These are phyloP conservation scores for Zygoascus biomembranicola DNA, from an alignment of 805 yeast genomes.

Conservation along the genomic window DNA sequence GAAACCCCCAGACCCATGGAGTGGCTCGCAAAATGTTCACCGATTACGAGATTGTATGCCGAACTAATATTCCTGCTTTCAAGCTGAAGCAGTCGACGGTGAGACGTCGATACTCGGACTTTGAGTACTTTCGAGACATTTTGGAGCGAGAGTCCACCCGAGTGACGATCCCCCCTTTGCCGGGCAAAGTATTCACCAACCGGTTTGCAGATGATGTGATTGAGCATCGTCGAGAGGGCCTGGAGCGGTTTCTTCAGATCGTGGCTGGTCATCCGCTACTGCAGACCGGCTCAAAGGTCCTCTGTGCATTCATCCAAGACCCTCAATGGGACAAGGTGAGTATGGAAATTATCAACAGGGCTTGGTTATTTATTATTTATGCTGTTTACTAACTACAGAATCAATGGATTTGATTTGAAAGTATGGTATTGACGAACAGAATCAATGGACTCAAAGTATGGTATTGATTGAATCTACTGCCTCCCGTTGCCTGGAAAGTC, in stretches of 20 bases:
- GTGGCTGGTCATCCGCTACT: conserved; percentile 92
- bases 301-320: conserved; percentile 80
- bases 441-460: conserved; percentile 12
- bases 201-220: conserved; percentile 77
- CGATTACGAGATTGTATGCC: conserved; percentile 64
- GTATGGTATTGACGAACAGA: conserved; percentile 4
- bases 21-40: conserved; percentile 63
- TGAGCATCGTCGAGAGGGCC: conserved; percentile 73
- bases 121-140: conserved; percentile 68
- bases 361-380: too few relatives aligned
- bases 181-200: conserved; percentile 77
- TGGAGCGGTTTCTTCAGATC: conserved; percentile 62
- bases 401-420: conserved; percentile 15
- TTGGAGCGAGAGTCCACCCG: conserved; percentile 68
- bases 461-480: too few relatives aligned
- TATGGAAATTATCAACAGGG: neutral
- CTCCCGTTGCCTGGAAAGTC: too few relatives aligned
- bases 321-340: conserved; percentile 58
- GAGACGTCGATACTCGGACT: conserved; percentile 83
- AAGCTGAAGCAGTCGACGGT: conserved; percentile 54
- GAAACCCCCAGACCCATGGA: conserved; percentile 71
- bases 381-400: conserved; percentile 3
- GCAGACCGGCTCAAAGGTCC: conserved; percentile 75
- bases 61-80: conserved; percentile 86
- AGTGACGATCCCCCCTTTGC: conserved; percentile 79